These are phyloP conservation scores for Cladophialophora psammophila DNA, from an alignment of 2,329 filamentous ascomycete genomes.

Conservation along the genomic window DNA sequence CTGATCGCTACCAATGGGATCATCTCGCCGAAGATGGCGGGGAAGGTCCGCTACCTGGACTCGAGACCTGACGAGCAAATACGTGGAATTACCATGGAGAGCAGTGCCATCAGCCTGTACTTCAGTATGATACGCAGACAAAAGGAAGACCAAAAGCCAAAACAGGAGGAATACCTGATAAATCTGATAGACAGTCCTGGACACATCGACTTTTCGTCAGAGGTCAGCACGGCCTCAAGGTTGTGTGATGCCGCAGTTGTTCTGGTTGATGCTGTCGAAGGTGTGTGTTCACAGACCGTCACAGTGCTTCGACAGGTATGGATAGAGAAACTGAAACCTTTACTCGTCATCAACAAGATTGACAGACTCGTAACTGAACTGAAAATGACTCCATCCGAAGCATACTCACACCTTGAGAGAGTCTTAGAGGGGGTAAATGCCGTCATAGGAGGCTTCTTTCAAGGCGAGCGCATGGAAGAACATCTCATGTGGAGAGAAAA, in stretches of 20 bases:
- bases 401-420: slow-evolving; percentile 86
- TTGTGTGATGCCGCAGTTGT: slow-evolving; percentile 95
- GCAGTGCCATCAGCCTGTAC: slow-evolving; percentile 93
- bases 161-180: slow-evolving; percentile 88
- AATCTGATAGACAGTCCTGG: slow-evolving; percentile 98
- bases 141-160: slow-evolving; percentile 68
- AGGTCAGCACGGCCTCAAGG: slow-evolving; percentile 93
- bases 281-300: slow-evolving; percentile 97
- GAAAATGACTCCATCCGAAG: slow-evolving; percentile 89
- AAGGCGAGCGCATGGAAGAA: slow-evolving; percentile 98
- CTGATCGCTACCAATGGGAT: slow-evolving; percentile 98
- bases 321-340: slow-evolving; percentile 92
- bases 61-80: slow-evolving; percentile 95
- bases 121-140: slow-evolving; percentile 85
- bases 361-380: slow-evolving; percentile 92
- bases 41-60: slow-evolving; percentile 97
- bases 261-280: slow-evolving; percentile 94
- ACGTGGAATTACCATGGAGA: slow-evolving; percentile 99
- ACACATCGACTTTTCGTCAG: slow-evolving; percentile 98
- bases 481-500: slow-evolving; percentile 94
- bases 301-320: slow-evolving; percentile 94
- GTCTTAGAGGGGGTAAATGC: slow-evolving; percentile 96
- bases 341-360: slow-evolving; percentile 98
- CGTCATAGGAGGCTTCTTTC: slow-evolving; percentile 95
- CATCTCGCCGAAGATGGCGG: slow-evolving; percentile 95